Evolutionary conservation across 305 asterid species (phyloP), one percentile per base, ranked within the genome.

Genomic region (Fraxinus floribunda): DNA sequence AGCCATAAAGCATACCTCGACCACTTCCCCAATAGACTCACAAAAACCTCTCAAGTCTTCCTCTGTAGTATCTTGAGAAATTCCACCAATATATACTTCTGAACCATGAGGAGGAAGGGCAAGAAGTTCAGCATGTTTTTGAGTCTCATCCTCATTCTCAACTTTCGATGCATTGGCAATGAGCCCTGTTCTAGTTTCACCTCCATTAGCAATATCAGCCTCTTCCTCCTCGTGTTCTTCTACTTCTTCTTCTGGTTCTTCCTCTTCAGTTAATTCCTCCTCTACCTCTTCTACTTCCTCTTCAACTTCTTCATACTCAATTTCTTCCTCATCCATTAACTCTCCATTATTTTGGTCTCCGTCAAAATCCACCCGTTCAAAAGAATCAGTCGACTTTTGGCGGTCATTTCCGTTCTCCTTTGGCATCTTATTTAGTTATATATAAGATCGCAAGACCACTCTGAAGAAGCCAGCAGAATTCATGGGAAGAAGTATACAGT

Each of bases 61-160:
- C 85, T 90, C 92, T 55, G 87, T 72, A 68, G 83, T 85, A 90
- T 90, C 92, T 62, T 82, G 89, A 77, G 85, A 78, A 73, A 88
- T 85, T 41, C 91, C 90, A 82, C 92, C 92, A 11, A 90, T 46
- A 72, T 88, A 88, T 41, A 90, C 90, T 84, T 86, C 91, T 41
- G 92, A 90, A n/a, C 92, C 92, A 46, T 90, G 91, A 73, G 91
- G 91, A 22, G 92, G 92, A 71, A 88, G 90, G 16, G 92, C 90
- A 77, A 90, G 90, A 77, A 90, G 92, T 78, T 88, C 89, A 41
- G 87, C 84, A 79, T 85, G 89, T 75, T 86, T 82, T 78, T 84
- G 76, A 10, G 84, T 87, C 83, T 80, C 81, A 72, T 85, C 88
- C 62, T 79, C 86, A 20, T 79, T 83, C 0, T 38, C 57, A 77